Evolutionary conservation across 345 rosid genomes (phyloP), one percentile per base, ranked within the genome.

Genomic region (Erucastrum elatum): DNA sequence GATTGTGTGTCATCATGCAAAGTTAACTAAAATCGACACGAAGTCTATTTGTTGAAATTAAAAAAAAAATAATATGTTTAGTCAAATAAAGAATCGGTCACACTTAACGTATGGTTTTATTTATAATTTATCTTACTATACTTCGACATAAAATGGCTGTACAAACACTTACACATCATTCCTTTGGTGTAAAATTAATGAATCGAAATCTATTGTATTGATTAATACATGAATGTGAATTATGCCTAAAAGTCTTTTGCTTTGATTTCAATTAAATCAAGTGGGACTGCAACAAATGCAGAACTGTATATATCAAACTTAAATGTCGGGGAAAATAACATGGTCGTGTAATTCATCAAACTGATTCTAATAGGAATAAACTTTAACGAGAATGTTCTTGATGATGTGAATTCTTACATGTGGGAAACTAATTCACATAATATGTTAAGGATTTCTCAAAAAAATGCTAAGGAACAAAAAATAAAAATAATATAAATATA

Each of bases 281-380:
- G 64, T 71, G 72, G 71, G 72, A 37, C 72, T 51, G 41, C 66
- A 75, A 75, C 59, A 75, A 66, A 67, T 55, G 60, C 60, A 75
- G 29, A 56, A n/a, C 39, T 37, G 71, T n/a, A 35, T 56, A 66
- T 75, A 59, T 35, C 64, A 65, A 46, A 71, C 33, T 66, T 59
- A 46, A 53, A 35, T 65, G 65, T 34, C 64, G 78, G 78, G 64
- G 6, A 65, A 74, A 35, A 35, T 35, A 5, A 55, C 37, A 49
- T 46, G 55, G 37, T 74, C 25, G 53, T 51, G 10, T 35, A 30
- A 65, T 64, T 74, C 37, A 51, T 64, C 64, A 49, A 33, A 49
- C 64, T 34, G 35, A 33, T 72, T 27, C 17, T 53, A 70, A 34
- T 64, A 34, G 49, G 8, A 17, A 66, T 15, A 21, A 39, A 39